Base-by-base conservation (phyloP, 2,329 filamentous ascomycete species). In the Diaporthe citriasiana region DNA sequence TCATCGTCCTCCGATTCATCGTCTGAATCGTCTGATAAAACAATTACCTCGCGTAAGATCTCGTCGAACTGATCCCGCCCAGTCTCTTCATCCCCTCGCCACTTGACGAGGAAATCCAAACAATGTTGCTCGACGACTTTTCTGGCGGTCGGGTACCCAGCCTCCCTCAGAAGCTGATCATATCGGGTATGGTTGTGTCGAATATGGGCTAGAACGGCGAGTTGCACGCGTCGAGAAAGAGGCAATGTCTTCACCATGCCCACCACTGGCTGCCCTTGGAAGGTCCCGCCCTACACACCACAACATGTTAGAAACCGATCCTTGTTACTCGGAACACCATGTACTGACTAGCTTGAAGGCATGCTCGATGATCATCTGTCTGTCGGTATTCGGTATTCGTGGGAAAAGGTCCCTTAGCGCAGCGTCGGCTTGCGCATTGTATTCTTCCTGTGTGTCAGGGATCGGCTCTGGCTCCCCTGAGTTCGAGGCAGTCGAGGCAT, bases 21-120 rank as follows among this genome's bases (percentile, higher is more conserved):
- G 4, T 85, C 86, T n/a, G 70, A 72, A 53, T 84, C 87, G 78
- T 90, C 89, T 12, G 89, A 90, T 57, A 93, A 91, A 78, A 92
- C 88, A 70, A 93, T 89, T 15, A 93, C 89, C 81, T 93, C 91
- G 68, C 89, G 87, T 45, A 93, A 84, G 73, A 93, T 92, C 79
- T 93, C 90, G 74, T 93, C 91, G 22, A 93, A 85, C 80, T 92
- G 89, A 78, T 93, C 91, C 65, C 91, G 89, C 35, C 91, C 91
- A 25, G 88, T 92, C 80, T 93, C 91, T 80, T 93, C 91, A 77
- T 93, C 91, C 72, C 91, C 91, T 83, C 91, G 90, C 91, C 91
- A 93, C 88, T 92, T 92, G 85, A 92, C 88, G 81, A 93, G 88
- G 70, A 90, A 85, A 77, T 92, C 91, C 59, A 93, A 84, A 76